Base-by-base conservation (phyloP, 1,284 basidiomycete species). In the Malassezia psittaci region DNA sequence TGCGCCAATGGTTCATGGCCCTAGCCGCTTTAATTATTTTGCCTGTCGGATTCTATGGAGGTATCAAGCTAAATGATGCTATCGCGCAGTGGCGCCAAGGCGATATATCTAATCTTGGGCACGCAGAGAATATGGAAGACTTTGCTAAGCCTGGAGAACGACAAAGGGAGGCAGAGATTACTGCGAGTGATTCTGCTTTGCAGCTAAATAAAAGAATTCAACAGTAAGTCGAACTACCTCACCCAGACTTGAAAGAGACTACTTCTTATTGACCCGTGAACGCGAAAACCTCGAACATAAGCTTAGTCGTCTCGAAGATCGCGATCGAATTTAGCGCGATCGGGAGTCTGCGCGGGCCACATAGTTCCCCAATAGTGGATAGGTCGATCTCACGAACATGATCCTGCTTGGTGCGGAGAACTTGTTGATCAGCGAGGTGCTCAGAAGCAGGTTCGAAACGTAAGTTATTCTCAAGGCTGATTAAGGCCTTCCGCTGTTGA, bases 361-460 rank as follows among this genome's bases (percentile, higher is more conserved):
- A 51, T 51, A 51, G n/a, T 21, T 57, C 49, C 49, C 36, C 48
- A 21, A 51, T 51, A 47, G 16, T 21, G 36, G 36, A n/a, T 32
- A 34, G 16, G 21, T 9, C 43, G 51, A 34, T 40, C 32, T 43
- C 54, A 57, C 49, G n/a, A 43, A 16, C 18, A 74, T 74, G 72
- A 74, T 74, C 50, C 54, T 74, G 49, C 68, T 74, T 39, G 70
- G 65, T 37, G 57, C 64, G 16, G 68, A 73, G 57, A 74, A 74
- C 78, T 83, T 87, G 66, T 90, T 96, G 77, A 93, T 98, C 67
- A 84, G 88, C 72, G 87, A 86, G 48, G 88, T 91, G 42, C 79
- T 98, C 59, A 80, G 82, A n/a, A 90, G 96, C 73, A 91, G 93
- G 76, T 83, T 87, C 63, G 78, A 79, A 65, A 91, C 88, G 91